A percentile compares a stretch with the other conserved stretches of the same genome.
These are phyloP conservation scores for Cystobasidium sp. DNA, from an alignment of 1,284 basidiomycete genomes.

Conservation along the genomic window DNA sequence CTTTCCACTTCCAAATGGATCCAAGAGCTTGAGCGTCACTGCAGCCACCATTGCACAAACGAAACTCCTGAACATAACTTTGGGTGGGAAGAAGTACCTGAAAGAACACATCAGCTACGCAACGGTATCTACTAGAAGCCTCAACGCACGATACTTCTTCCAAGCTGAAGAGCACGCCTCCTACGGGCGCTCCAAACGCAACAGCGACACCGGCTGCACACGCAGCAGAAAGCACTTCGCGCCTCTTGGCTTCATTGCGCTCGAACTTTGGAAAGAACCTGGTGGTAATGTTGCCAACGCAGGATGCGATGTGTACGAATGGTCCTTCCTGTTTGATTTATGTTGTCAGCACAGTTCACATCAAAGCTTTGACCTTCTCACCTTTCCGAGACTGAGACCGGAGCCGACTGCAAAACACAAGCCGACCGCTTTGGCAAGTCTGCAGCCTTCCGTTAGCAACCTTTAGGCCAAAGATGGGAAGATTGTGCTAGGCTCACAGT, in stretches of 20 bases:
- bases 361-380: slow-evolving; percentile 60
- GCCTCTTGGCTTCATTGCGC: slow-evolving; percentile 72
- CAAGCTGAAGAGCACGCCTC: slow-evolving; percentile 65
- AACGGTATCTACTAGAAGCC: background rate
- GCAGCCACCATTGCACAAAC: slow-evolving; percentile 90
- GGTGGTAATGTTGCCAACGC: slow-evolving; percentile 92
- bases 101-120: slow-evolving; percentile 52
- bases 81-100: slow-evolving; percentile 93
- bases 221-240: slow-evolving; percentile 88
- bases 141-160: slow-evolving; percentile 71
- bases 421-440: slow-evolving; percentile 83
- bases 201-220: slow-evolving; percentile 67
- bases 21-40: slow-evolving; percentile 81
- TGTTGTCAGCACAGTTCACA: background rate
- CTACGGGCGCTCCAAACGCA: slow-evolving; percentile 54
- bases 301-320: slow-evolving; percentile 91
- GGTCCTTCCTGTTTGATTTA: slow-evolving; percentile 71
- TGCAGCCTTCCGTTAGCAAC: background rate
- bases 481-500: slow-evolving; percentile 59
- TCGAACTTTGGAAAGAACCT: slow-evolving; percentile 73
- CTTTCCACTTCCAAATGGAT: slow-evolving; percentile 77
- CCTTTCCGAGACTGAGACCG: slow-evolving; percentile 80
- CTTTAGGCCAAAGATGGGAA: background rate
- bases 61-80: slow-evolving; percentile 71
- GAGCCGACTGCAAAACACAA: slow-evolving; percentile 88